Conservation (phyloP, 345 rosid genomes). For the Hirschfeldia incana region DNA sequence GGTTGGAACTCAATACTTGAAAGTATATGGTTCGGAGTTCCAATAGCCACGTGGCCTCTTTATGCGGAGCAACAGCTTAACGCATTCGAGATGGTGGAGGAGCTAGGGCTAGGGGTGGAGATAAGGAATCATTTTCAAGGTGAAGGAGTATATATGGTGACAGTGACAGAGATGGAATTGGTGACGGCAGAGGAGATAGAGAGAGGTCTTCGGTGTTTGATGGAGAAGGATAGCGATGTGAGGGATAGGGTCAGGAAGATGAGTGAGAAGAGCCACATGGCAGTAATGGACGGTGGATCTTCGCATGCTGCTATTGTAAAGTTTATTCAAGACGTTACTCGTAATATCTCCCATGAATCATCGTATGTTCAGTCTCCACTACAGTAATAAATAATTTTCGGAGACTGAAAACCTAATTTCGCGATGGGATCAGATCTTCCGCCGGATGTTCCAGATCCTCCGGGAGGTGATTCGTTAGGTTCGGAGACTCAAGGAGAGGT, state of each 20-base stretch:
- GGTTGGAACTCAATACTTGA: constrained; percentile 34
- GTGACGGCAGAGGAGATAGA: constrained; percentile 45
- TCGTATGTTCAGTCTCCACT: no score
- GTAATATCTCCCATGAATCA: not conserved
- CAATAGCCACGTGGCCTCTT: constrained; percentile 35
- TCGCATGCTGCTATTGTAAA: constrained; percentile 30
- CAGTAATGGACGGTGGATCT: constrained; percentile 52
- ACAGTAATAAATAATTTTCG: no score
- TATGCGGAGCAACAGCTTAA: constrained; percentile 42
- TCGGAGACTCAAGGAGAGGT: no score
- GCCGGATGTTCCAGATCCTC: no score
- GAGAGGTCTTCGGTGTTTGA: constrained; percentile 45
- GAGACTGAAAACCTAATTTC: no score
- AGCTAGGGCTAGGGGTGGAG: constrained; percentile 49
- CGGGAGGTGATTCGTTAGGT: no score
- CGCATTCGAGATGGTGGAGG: constrained; percentile 49
- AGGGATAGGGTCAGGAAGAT: constrained; percentile 40
- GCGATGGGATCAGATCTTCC: no score
- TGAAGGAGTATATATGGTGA: not conserved
- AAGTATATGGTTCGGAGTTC: constrained; percentile 38
- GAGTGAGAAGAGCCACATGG: constrained; percentile 41
- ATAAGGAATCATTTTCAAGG: constrained; percentile 38
- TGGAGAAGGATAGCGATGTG: constrained; percentile 38
- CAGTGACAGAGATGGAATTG: not conserved
- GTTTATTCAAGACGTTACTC: constrained; percentile 21